Evolutionary conservation across 768 basidiomycete genomes (phyloP), one percentile per base, ranked within the genome.

Genomic region (Amanita subjunquillea): DNA sequence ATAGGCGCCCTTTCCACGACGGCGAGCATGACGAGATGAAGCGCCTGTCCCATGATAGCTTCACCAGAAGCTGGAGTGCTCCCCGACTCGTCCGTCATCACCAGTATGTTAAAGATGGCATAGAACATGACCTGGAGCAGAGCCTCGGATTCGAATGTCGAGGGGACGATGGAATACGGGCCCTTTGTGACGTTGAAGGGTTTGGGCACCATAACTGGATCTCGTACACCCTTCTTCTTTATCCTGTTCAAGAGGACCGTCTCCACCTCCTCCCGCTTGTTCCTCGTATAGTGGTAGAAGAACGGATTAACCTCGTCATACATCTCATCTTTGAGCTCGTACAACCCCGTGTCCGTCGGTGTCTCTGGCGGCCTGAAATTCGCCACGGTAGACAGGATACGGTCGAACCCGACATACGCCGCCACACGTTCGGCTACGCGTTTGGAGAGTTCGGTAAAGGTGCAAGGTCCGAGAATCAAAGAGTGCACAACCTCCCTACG

Each of bases 241-340:
- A 83, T 59, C 41, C 89, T 75, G 45, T 74, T 77, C 55, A 80
- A 75, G 45, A 94, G 69, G 3, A 87, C 77, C 39, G 73, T 79
- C 61, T 93, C 91, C 23, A 91, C 95, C 63, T 93, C 90, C 60
- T 95, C 91, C 38, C 93, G 79, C 59, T 91, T 85, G 69, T 98
- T 98, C 38, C 94, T 77, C 13, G 90, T 86, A 65, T 96, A 97
- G 63, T 97, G 94, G 62, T 87, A 89, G 72, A 94, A 96, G 69
- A 93, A 96, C 0, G 94, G 93, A 60, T 97, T 88, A 57, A 97
- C 87, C 57, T 96, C 88, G 55, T 83, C 85, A 65, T 81, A 92
- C 17, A 72, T 74, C 58, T 86, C 87, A 43, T 91, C 82, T 63
- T 83, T 87, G 50, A 98, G 79, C 55, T 93, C 85, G 67, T 97